Conservation (phyloP, 176 grass and related monocot species). For the Oryza glaberrima region DNA sequence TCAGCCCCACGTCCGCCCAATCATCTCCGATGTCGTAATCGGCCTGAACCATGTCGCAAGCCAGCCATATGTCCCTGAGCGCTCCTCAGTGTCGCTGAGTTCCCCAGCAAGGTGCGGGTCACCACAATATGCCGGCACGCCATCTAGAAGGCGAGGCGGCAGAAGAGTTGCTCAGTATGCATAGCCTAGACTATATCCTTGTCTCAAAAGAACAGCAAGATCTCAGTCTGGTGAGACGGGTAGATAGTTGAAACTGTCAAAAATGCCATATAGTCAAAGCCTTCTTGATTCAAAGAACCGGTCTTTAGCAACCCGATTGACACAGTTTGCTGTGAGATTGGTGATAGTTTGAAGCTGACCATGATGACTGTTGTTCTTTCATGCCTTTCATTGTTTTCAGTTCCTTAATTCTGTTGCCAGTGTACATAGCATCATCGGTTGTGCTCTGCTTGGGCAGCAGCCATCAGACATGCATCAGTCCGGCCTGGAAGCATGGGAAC, state of each 20-base stretch:
- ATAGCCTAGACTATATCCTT: conserved; percentile 28
- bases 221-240: background rate
- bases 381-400: background rate
- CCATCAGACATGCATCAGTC: background rate
- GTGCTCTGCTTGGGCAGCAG: background rate
- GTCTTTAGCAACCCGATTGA: conserved; percentile 28
- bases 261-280: conserved; percentile 31
- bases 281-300: conserved; percentile 46
- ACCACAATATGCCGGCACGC: conserved; percentile 30
- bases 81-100: background rate
- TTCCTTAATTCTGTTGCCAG: conserved; percentile 24
- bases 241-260: conserved; percentile 41
- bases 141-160: conserved; percentile 53
- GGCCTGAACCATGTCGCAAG: conserved; percentile 75
- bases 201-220: background rate
- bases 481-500: background rate
- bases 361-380: conserved; percentile 13
- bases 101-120: conserved; percentile 49
- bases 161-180: conserved; percentile 41
- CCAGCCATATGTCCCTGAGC: conserved; percentile 55
- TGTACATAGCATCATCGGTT: conserved; percentile 35
- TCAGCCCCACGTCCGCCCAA: conserved; percentile 84
- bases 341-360: conserved; percentile 37
- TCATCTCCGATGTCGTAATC: conserved; percentile 70
- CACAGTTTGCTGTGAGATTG: background rate